Percentiles rank a stretch among this genome's conserved stretches.
Evolutionary conservation across 495 filamentous ascomycete genomes (phyloP).

Genomic region (Neurospora sp.): DNA sequence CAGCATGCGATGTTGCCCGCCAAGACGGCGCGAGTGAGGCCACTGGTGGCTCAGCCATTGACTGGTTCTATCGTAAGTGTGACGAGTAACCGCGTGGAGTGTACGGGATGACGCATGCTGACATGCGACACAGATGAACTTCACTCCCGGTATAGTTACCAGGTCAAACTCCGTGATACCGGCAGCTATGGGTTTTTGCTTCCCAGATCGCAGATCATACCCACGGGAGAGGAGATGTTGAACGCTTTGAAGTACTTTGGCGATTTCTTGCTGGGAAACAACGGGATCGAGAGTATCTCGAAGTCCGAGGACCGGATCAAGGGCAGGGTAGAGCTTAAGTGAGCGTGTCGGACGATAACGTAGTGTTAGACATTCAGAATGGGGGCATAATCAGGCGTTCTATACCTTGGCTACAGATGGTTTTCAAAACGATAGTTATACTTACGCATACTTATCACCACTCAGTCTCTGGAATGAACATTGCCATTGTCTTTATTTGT

Average conservation of each 20-base stretch:
- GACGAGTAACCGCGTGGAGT: neutral
- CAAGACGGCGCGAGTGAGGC: slow-evolving; percentile 20
- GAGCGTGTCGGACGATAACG: slow-evolving; percentile 9
- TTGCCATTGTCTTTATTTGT: neutral
- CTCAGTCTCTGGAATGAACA: neutral
- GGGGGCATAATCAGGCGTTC: neutral
- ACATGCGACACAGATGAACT: slow-evolving; percentile 45
- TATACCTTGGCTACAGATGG: neutral
- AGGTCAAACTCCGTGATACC: slow-evolving; percentile 90
- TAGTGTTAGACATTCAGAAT: slow-evolving; percentile 6
- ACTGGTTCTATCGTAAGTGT: slow-evolving; percentile 78
- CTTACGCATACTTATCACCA: neutral
- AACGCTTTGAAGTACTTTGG: slow-evolving; percentile 74
- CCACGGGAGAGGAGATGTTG: slow-evolving; percentile 79
- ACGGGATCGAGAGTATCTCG: slow-evolving; percentile 41
- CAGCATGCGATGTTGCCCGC: slow-evolving; percentile 64
- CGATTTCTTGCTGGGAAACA: slow-evolving; percentile 59
- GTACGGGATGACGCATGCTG: neutral
- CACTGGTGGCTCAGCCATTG: slow-evolving; percentile 75
- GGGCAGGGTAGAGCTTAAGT: slow-evolving; percentile 4
- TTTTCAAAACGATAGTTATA: neutral
- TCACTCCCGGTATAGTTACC: slow-evolving; percentile 73
- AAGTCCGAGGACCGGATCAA: neutral
- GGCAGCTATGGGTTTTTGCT: slow-evolving; percentile 90
- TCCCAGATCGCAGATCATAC: slow-evolving; percentile 77